These are phyloP conservation scores for Fusarium oxysporum DNA, from an alignment of 2,329 filamentous ascomycete species.

Conservation along the genomic window DNA sequence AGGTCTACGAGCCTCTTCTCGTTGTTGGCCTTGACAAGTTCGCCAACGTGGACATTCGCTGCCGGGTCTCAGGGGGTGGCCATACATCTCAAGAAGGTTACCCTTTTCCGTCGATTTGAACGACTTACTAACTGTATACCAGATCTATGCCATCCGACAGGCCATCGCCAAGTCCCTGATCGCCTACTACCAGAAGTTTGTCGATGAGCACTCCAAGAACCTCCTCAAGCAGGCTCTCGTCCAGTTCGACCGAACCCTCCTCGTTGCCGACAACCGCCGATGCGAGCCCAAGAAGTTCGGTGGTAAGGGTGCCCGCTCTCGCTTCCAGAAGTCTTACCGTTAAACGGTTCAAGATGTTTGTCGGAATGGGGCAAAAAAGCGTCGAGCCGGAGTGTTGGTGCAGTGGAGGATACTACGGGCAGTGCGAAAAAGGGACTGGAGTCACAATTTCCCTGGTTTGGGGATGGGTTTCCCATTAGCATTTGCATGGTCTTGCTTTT, in stretches of 20 bases:
- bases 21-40: conserved; percentile 98
- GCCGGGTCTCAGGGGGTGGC: conserved; percentile 85
- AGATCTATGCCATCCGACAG: conserved; percentile 98
- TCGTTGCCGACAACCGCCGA: conserved; percentile 98
- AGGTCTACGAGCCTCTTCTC: conserved; percentile 98
- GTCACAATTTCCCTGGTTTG: conserved; percentile 54
- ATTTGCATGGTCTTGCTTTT: conserved; percentile 65
- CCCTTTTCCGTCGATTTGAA: no score
- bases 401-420: conserved; percentile 43
- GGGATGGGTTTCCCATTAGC: conserved; percentile 58
- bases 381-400: conserved; percentile 37
- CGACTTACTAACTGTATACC: conserved; percentile 64
- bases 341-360: conserved; percentile 63
- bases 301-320: conserved; percentile 92
- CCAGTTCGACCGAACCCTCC: conserved; percentile 95
- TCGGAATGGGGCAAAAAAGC: conserved; percentile 35
- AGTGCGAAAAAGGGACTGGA: conserved; percentile 52
- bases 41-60: conserved; percentile 92
- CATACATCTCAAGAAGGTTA: not conserved
- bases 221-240: conserved; percentile 96
- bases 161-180: conserved; percentile 86
- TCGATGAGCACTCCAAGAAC: conserved; percentile 99
- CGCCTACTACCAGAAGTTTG: conserved; percentile 99
- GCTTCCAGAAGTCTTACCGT: conserved; percentile 99
- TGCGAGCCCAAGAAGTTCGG: conserved; percentile 99